phyloP scores from a whole-genome alignment of 345 rosid species.

The Boechera retrofracta region DNA sequence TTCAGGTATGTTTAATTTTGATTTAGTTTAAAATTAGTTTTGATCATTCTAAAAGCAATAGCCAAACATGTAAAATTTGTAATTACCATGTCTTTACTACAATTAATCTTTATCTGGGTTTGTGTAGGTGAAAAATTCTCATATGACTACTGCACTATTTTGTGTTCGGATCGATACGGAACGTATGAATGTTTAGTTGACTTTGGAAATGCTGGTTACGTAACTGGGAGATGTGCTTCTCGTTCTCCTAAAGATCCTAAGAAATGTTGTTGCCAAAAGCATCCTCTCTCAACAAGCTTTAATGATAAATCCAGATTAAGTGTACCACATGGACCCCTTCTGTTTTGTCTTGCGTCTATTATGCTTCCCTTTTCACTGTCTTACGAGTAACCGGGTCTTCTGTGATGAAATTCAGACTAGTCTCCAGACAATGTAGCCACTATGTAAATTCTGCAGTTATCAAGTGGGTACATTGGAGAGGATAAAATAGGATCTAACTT shows the following conservation, averaged over 20 bases:
- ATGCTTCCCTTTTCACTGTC: conserved; percentile 27
- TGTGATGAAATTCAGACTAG: conserved; percentile 29
- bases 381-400: conserved; percentile 19
- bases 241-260: neutral
- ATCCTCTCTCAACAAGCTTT: neutral
- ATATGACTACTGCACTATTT: neutral
- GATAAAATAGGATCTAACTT: conserved; percentile 5
- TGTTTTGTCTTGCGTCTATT: conserved; percentile 13
- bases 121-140: neutral
- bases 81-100: neutral
- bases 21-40: neutral
- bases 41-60: neutral
- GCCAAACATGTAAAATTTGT: neutral
- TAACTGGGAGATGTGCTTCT: neutral
- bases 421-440: conserved; percentile 27
- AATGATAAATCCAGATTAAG: neutral
- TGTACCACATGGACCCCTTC: conserved; percentile 43
- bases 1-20: neutral
- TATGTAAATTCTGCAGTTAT: conserved; percentile 20
- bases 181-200: neutral
- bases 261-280: neutral
- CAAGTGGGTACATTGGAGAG: conserved; percentile 4
- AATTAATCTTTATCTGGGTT: neutral
- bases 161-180: neutral
- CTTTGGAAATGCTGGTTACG: neutral